phyloP scores from a whole-genome alignment of 306 rosid genomes.

The Lupinus albus region DNA sequence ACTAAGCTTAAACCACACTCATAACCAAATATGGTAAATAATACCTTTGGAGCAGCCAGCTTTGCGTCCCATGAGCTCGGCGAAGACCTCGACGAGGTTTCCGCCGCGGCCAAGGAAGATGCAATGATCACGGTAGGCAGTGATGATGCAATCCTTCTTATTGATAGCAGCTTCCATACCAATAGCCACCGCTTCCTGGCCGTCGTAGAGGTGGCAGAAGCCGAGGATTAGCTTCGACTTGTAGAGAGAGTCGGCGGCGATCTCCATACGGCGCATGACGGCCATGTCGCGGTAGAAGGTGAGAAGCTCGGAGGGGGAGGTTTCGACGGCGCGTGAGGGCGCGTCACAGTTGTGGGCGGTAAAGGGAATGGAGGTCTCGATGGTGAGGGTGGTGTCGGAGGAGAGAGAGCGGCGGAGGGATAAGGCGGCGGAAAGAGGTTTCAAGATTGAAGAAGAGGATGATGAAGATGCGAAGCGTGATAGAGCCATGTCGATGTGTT shows the following conservation, averaged over 20 bases:
- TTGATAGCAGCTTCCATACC: conserved; percentile 91
- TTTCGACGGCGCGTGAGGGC: conserved; percentile 78
- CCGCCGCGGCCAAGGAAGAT: conserved; percentile 81
- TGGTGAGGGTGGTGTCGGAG: conserved; percentile 53
- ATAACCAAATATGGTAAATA: too few species aligned
- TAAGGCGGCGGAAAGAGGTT: conserved; percentile 53
- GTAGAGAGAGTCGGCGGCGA: conserved; percentile 91
- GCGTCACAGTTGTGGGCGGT: conserved; percentile 67
- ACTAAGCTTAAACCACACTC: too few species aligned
- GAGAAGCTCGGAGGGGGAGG: conserved; percentile 64
- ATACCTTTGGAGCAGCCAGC: conserved; percentile 79
- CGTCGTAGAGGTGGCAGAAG: conserved; percentile 93
- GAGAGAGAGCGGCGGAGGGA: conserved; percentile 57
- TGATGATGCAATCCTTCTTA: conserved; percentile 68
- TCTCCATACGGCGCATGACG: conserved; percentile 89
- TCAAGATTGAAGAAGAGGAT: conserved; percentile 38
- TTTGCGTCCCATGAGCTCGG: conserved; percentile 82
- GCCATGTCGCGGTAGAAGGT: conserved; percentile 78
- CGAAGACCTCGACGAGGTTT: conserved; percentile 54
- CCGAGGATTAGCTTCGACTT: conserved; percentile 93
- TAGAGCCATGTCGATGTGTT: conserved; percentile 60
- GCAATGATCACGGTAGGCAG: conserved; percentile 91
- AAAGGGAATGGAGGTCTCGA: conserved; percentile 82
- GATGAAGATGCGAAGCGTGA: conserved; percentile 54
- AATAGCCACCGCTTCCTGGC: conserved; percentile 83